Base-by-base conservation (phyloP, 2,329 filamentous ascomycete species). In the Alternaria brassicicola region DNA sequence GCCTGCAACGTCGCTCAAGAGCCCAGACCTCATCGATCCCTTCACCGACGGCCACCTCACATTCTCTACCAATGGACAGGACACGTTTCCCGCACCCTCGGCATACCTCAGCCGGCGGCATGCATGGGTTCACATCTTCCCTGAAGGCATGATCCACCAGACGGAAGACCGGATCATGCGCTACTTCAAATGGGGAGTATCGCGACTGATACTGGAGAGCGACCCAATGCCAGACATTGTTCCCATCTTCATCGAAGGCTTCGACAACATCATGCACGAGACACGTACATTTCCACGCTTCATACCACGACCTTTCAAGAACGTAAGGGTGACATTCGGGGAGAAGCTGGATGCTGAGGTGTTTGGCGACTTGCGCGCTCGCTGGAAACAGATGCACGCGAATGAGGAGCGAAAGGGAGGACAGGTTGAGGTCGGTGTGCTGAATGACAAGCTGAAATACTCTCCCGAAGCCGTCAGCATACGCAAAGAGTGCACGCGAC, bases 181-280 rank as follows among this genome's bases (percentile, higher is more conserved):
- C 28, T 99, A 99, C 80, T 98, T 98, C 86, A 97, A 97, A 81
- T 99, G 95, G 95, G 95, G 95, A 1, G 84, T 98, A 2, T 92
- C 94, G 6, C 87, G 95, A 2, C 84, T 98, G 57, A 95, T 99
- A 57, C 86, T 99, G 45, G 95, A 99, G 78, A 87, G 89, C 45
- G 90, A 94, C 47, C 92, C 92, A 3, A 88, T 91, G 62, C 95
- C 95, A 0, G 91, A 96, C 66, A 85, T 99, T 19, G 85, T 99
- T 33, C 93, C 95, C 41, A 94, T 99, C 79, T 99, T 96, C 83
- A 89, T 98, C 48, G 92, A 97, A 70, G 95, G 95, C 26, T 90
- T 91, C 15, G 90, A 97, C 73, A 80, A 89, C 58, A 83, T 97
- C 66, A 97, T 98, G 94, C 85, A 91, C 69, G 94, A 98, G 78